phyloP scores from a whole-genome alignment of 2,329 filamentous ascomycete species.

The Calonectria pseudoreteaudii region DNA sequence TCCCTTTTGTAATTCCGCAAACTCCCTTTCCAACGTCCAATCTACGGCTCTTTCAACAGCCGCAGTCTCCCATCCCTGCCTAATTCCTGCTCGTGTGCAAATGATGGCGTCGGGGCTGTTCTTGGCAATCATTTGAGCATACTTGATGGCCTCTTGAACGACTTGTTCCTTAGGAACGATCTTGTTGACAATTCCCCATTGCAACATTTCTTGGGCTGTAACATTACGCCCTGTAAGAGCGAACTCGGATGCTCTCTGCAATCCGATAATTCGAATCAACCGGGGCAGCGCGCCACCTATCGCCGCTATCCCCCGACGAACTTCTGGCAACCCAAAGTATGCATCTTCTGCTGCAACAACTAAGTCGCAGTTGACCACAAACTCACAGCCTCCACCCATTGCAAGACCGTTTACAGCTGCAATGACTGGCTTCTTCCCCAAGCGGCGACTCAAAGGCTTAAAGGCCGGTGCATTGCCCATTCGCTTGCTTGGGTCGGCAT shows the following conservation, averaged over 20 bases:
- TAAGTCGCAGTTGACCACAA: conserved; percentile 65
- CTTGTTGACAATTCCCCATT: conserved; percentile 36
- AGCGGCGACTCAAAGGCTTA: conserved; percentile 63
- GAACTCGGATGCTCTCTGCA: conserved; percentile 62
- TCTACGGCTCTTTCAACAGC: conserved; percentile 65
- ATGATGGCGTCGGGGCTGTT: conserved; percentile 80
- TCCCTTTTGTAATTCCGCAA: conserved; percentile 67
- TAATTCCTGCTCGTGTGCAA: conserved; percentile 74
- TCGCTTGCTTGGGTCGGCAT: conserved; percentile 27
- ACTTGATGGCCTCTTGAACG: conserved; percentile 65
- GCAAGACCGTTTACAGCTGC: conserved; percentile 70
- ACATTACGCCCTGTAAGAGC: conserved; percentile 60
- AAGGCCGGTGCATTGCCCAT: conserved; percentile 50
- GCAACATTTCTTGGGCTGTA: conserved; percentile 52
- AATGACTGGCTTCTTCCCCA: conserved; percentile 71
- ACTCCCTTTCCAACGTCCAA: conserved; percentile 58
- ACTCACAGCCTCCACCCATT: conserved; percentile 69
- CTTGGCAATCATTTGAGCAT: conserved; percentile 68
- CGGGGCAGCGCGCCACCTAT: conserved; percentile 64
- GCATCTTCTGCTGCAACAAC: conserved; percentile 64
- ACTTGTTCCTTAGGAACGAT: conserved; percentile 48
- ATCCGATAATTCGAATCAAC: conserved; percentile 57
- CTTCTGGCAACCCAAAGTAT: conserved; percentile 65
- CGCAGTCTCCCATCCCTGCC: conserved; percentile 77
- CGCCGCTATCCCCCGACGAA: conserved; percentile 64